Evolutionary conservation across 192 early-diverging fungal genomes (phyloP).

Genomic region (Linnemannia hyalina): DNA sequence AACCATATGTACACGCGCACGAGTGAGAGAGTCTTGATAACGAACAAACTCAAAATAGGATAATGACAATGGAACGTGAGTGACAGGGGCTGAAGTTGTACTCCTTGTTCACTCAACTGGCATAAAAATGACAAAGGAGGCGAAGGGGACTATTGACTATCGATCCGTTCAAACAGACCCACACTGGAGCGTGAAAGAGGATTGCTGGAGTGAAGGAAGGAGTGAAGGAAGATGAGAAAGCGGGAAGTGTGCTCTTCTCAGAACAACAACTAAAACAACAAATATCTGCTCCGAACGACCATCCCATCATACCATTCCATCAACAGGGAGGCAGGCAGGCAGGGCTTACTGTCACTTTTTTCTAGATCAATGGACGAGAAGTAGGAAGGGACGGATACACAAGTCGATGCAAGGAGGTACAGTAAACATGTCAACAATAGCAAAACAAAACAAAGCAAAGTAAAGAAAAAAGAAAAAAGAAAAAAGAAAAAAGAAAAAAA

Average conservation of each 20-base stretch:
- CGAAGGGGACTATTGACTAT: not conserved
- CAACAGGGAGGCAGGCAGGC: too few species aligned
- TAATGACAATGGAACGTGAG: not conserved
- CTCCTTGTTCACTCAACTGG: too few species aligned
- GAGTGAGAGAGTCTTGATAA: not conserved
- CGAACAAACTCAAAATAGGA: not conserved
- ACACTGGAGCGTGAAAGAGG: conserved; percentile 6
- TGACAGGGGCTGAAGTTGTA: too few species aligned
- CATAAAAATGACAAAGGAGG: not conserved
- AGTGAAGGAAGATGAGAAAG: not conserved
- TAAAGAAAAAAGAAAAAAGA: not conserved
- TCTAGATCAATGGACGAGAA: not conserved
- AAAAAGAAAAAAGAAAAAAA: too few species aligned
- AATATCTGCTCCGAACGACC: not conserved
- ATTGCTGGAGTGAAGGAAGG: not conserved
- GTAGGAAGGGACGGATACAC: not conserved
- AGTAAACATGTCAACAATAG: not conserved
- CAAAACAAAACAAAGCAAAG: not conserved
- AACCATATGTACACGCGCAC: too few species aligned
- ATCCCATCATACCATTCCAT: not conserved
- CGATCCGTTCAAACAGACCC: not conserved
- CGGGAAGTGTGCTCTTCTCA: not conserved
- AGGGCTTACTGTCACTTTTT: not conserved
- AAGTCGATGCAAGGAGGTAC: not conserved
- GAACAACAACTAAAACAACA: not conserved